phyloP scores from a whole-genome alignment of 2,329 filamentous ascomycete genomes.

The Rachicladosporium sp. region DNA sequence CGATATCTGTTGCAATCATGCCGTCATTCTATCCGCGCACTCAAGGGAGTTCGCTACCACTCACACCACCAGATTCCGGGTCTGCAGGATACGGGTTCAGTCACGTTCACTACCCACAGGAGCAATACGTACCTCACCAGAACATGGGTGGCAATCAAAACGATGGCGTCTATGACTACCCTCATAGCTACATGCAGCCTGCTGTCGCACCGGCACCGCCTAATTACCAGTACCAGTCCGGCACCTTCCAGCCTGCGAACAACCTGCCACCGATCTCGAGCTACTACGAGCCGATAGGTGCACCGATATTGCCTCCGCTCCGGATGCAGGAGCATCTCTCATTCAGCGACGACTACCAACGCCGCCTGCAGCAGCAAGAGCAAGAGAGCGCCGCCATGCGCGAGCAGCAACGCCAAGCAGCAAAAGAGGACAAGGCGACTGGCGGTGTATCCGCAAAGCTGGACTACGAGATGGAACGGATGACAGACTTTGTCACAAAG shows the following conservation, averaged over 20 bases:
- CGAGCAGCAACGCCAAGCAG: constrained; percentile 26
- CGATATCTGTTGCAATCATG: constrained; percentile 29
- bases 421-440: constrained; percentile 53
- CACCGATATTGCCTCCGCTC: constrained; percentile 36
- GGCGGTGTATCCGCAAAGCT: constrained; percentile 87
- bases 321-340: constrained; percentile 28
- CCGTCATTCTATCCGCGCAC: constrained; percentile 38
- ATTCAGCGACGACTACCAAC: constrained; percentile 27
- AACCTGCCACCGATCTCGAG: constrained; percentile 23
- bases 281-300: constrained; percentile 34
- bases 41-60: constrained; percentile 29
- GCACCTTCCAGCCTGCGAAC: constrained; percentile 11
- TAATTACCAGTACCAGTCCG: constrained; percentile 19
- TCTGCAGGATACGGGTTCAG: constrained; percentile 25
- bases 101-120: constrained; percentile 33
- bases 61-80: constrained; percentile 38
- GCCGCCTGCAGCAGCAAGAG: constrained; percentile 26
- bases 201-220: constrained; percentile 18
- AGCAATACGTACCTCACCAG: constrained; percentile 30
- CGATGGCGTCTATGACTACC: constrained; percentile 34
- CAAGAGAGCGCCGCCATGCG: constrained; percentile 22
- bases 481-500: constrained; percentile 89
- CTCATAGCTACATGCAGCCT: constrained; percentile 33
- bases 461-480: constrained; percentile 92
- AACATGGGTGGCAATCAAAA: constrained; percentile 24